Evolutionary conservation across 805 yeast species (phyloP), one percentile per base, ranked within the genome.

Genomic region (Yamadazyma scolyti): DNA sequence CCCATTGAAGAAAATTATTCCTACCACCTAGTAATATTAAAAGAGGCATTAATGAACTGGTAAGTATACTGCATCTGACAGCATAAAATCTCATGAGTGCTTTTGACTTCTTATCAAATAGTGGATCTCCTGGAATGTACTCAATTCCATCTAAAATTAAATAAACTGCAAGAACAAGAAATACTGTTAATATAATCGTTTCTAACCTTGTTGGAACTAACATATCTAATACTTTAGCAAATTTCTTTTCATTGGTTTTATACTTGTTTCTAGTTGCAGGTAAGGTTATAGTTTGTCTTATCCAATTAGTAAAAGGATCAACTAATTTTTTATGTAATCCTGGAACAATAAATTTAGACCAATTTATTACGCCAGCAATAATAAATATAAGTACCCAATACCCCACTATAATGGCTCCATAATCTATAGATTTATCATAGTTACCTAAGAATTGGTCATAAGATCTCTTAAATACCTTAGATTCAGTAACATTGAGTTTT

Each of bases 191-290:
- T 8, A 61, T 52, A 6, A 62, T 25, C 0, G 65, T 42, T 35
- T 68, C 67, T 13, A 57, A 45, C 21, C 73, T 48, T 5, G 72
- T 54, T 3, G 74, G 73, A 8, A 65, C 60, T 27, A 65, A 45
- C 46, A 52, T 44, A 36, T 55, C 57, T 1, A 61, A 33, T 3
- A 53, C 22, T 7, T 42, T 33, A 5, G 39, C 26, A 12, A 54
- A 43, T 11, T 43, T 43, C 18, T 41, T 36, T 30, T 53, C 61
- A 11, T 44, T 33, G 16, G 69, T 56, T 30, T 55, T 59, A 7
- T 41, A 28, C 25, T 34, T 45, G 0, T 58, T 58, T 9, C 27
- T 30, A 1, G 58, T 41, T 0, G 76, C 68, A n/a, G 77, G 75
- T 2, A 65, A 39, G 0, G 65, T 50, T 6, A 70, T 23, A 15